Conservation (phyloP, 805 yeast genomes). For the Ogataea henricii region DNA sequence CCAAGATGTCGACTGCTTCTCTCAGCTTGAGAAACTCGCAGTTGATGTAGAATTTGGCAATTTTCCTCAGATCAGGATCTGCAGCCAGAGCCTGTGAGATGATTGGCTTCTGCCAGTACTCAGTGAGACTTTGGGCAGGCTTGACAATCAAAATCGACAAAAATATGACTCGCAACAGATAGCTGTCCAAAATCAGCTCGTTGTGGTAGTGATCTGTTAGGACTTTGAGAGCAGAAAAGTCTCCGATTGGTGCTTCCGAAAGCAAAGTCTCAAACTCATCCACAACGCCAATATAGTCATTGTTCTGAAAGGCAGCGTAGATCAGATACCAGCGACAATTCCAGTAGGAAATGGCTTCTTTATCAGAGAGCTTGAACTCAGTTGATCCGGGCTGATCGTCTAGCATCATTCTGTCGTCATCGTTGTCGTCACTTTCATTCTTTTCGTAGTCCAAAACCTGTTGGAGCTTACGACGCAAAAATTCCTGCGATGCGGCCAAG, state of each 20-base stretch:
- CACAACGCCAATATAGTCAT: conserved; percentile 28
- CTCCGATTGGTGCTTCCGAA: conserved; percentile 14
- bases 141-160: conserved; percentile 25
- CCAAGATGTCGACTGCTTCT: conserved; percentile 12
- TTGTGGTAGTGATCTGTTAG: conserved; percentile 19
- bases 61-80: conserved; percentile 24
- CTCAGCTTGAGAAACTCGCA: conserved; percentile 32
- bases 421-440: conserved; percentile 21
- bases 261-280: conserved; percentile 23
- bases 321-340: conserved; percentile 33
- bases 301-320: conserved; percentile 27
- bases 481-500: conserved; percentile 14
- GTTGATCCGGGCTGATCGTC: conserved; percentile 10
- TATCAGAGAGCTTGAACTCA: conserved; percentile 9
- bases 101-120: conserved; percentile 16
- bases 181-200: conserved; percentile 17
- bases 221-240: conserved; percentile 22
- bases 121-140: conserved; percentile 9
- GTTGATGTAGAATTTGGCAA: conserved; percentile 25
- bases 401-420: conserved; percentile 20
- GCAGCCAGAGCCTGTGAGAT: conserved; percentile 23
- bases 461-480: conserved; percentile 21
- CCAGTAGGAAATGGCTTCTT: conserved; percentile 32
- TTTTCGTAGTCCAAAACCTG: conserved; percentile 24
- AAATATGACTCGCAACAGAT: conserved; percentile 23